Base-by-base conservation (phyloP, 768 basidiomycete genomes). In the Amanita brunnescens region DNA sequence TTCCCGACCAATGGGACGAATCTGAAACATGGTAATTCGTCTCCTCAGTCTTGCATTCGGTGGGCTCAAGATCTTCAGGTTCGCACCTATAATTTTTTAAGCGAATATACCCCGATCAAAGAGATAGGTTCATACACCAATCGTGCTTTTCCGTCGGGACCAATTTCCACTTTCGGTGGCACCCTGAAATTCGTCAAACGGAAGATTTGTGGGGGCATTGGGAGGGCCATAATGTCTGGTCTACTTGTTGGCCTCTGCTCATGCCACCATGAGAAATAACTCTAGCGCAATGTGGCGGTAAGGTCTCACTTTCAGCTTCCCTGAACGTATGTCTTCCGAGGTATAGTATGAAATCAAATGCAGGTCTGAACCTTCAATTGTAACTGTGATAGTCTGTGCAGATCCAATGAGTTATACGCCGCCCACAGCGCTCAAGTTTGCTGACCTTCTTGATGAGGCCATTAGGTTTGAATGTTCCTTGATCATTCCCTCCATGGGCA, bases 281-380 rank as follows among this genome's bases (percentile, higher is more conserved):
- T 39, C 47, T 35, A 54, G 44, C 8, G 29, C 12, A 14, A 21
- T 23, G 47, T 48, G 39, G 49, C 42, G 35, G 32, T 6, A 32
- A 14, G 38, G 21, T 49, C 68, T 43, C 51, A 76, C 77, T 65
- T 74, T 78, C 29, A 94, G 71, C 43, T 77, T 74, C 21, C 85
- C 86, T 13, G 77, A 75, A 7, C 81, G 74, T 23, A 89, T 80
- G 61, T 92, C 90, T 42, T 87, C 83, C 37, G 84, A 77, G 6
- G 83, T 83, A 64, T 89, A 91, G 70, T 92, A 91, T 13, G 86
- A 86, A 55, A 91, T 81, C 54, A 91, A 75, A 62, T 91, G 89
- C 46, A 90, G 79, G 68, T 88, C 82, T 45, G 82, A 84, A 12
- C 83, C 83, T 55, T 87, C 84, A 51, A 87, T 80, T 34, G 79